A percentile compares a stretch with the other conserved stretches of the same genome.
These are phyloP conservation scores for Arabidopsis lyrata DNA, from an alignment of 441 rosid genomes.

Conservation along the genomic window DNA sequence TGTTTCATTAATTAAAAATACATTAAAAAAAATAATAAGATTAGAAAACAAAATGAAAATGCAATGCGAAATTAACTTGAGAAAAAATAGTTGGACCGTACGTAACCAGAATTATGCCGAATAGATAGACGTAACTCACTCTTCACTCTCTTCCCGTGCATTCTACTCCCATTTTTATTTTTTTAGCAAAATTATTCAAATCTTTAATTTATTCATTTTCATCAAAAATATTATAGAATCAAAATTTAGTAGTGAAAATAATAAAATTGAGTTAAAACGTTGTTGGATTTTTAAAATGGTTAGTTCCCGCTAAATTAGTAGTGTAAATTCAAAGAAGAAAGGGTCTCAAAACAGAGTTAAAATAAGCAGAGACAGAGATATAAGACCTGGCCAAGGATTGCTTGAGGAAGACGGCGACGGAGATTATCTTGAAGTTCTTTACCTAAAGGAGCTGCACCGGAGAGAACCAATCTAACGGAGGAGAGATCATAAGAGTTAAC, in stretches of 20 bases:
- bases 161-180: not conserved
- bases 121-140: constrained; percentile 39
- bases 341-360: not conserved
- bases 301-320: constrained; percentile 11
- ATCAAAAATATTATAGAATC: not conserved
- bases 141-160: constrained; percentile 48
- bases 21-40: not conserved
- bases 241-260: not conserved
- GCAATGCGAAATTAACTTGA: constrained; percentile 40
- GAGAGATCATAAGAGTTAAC: constrained; percentile 69
- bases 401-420: constrained; percentile 69
- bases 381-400: constrained; percentile 83
- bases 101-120: constrained; percentile 34
- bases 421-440: constrained; percentile 85
- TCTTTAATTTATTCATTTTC: not conserved
- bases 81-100: not conserved
- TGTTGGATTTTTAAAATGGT: not conserved
- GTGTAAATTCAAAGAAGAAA: not conserved
- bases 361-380: constrained; percentile 25
- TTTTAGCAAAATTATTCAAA: not conserved
- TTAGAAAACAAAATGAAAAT: not conserved
- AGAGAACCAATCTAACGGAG: constrained; percentile 76
- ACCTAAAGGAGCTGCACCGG: constrained; percentile 97
- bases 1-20: not conserved
- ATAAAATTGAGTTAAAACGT: not conserved